Evolutionary conservation across 495 filamentous ascomycete species (phyloP).

Genomic region (Trichoderma erinaceum): DNA sequence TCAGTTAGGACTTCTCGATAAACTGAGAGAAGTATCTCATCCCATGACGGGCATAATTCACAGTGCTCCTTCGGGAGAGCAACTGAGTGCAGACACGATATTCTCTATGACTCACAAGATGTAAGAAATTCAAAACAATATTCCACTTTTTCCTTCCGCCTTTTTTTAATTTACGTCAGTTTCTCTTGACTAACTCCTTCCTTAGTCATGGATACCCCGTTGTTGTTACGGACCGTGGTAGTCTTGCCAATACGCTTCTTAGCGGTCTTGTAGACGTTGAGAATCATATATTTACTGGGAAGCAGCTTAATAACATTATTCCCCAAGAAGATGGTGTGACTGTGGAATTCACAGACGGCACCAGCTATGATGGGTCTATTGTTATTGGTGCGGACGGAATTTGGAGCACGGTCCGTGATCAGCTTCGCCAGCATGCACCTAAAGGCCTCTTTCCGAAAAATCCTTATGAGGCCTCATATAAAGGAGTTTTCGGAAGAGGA

Average conservation of each 20-base stretch:
- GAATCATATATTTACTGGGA: slow-evolving; percentile 26
- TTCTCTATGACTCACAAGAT: too few relatives aligned
- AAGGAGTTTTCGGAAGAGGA: too few relatives aligned
- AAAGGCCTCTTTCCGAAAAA: too few relatives aligned
- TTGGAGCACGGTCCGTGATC: slow-evolving; percentile 38
- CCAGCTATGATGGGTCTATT: slow-evolving; percentile 36
- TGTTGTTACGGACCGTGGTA: slow-evolving; percentile 29
- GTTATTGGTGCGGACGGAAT: slow-evolving; percentile 51
- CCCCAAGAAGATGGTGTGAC: slow-evolving; percentile 24
- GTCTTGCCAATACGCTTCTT: slow-evolving; percentile 32
- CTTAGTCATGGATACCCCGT: slow-evolving; percentile 9
- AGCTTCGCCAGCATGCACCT: slow-evolving; percentile 26
- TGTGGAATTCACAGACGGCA: slow-evolving; percentile 38
- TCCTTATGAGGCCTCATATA: too few relatives aligned
- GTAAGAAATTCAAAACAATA: too few relatives aligned
- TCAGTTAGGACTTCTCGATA: slow-evolving; percentile 41
- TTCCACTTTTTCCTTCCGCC: too few relatives aligned
- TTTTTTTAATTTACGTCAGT: too few relatives aligned
- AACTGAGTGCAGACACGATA: slow-evolving; percentile 20
- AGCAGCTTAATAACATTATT: slow-evolving; percentile 28
- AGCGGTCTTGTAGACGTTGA: slow-evolving; percentile 31
- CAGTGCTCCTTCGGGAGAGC: too few relatives aligned
- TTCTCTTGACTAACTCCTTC: background rate
- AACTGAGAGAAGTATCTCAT: slow-evolving; percentile 18
- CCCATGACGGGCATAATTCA: too few relatives aligned